These are phyloP conservation scores for Termitomyces sp. DNA, from an alignment of 768 basidiomycete genomes.

Conservation along the genomic window DNA sequence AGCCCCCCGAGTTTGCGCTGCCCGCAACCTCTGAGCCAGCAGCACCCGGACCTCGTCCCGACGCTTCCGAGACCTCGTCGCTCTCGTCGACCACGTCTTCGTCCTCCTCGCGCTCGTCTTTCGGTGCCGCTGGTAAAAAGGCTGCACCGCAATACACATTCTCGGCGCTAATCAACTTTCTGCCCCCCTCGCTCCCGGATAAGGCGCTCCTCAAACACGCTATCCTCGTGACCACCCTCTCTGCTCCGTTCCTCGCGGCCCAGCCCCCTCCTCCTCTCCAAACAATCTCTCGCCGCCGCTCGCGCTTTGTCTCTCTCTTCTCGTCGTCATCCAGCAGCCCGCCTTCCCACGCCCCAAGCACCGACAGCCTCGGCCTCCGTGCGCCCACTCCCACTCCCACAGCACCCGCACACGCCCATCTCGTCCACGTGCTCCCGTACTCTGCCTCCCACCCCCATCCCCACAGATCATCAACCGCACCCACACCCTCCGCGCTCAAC, in stretches of 20 bases:
- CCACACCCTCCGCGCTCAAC: not conserved
- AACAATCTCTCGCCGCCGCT: too few relatives aligned
- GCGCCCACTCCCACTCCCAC: not conserved
- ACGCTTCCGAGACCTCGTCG: not conserved
- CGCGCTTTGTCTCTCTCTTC: constrained; percentile 11
- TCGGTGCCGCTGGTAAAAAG: not conserved
- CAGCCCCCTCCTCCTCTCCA: not conserved
- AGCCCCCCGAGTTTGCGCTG: constrained; percentile 16
- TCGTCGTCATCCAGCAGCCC: not conserved
- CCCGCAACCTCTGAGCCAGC: not conserved
- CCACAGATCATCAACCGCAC: not conserved
- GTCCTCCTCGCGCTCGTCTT: too few relatives aligned
- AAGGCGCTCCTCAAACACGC: constrained; percentile 40
- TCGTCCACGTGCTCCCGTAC: constrained; percentile 23
- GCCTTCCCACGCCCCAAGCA: constrained; percentile 3
- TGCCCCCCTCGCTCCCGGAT: constrained; percentile 34
- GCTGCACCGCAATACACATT: constrained; percentile 22
- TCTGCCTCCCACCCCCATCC: not conserved
- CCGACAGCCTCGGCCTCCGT: constrained; percentile 10
- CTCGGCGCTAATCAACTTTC: constrained; percentile 41
- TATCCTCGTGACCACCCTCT: constrained; percentile 40
- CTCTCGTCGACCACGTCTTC: not conserved
- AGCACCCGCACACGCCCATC: constrained; percentile 2
- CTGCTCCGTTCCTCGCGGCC: constrained; percentile 30
- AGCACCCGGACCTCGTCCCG: not conserved